phyloP scores from a whole-genome alignment of 768 basidiomycete species.

The Hygrocybe coccinea region DNA sequence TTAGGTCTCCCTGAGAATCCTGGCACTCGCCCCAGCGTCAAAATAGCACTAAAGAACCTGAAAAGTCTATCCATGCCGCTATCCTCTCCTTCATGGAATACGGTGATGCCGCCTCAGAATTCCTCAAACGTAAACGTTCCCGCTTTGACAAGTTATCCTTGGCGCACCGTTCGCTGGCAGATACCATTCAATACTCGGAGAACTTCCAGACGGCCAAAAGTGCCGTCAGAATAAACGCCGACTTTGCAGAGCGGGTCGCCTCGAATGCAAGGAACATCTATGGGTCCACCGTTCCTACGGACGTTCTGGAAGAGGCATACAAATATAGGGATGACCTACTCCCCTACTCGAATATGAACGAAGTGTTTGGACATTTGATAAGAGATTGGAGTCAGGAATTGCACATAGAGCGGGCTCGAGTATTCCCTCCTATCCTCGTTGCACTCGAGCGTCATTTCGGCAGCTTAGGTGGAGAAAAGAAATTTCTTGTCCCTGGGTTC shows the following conservation, averaged over 20 bases:
- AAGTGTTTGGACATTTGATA: neutral
- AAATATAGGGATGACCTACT: neutral
- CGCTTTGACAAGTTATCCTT: neutral
- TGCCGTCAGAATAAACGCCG: neutral
- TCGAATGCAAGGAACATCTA: neutral
- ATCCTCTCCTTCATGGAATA: neutral
- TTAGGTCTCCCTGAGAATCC: too few relatives aligned
- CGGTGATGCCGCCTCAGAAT: neutral
- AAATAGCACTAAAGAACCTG: neutral
- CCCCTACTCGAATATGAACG: neutral
- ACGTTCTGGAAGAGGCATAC: neutral
- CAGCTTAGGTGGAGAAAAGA: neutral
- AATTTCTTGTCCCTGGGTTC: neutral
- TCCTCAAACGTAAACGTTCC: neutral
- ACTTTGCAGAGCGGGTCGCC: neutral
- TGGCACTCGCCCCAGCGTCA: neutral
- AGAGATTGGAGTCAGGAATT: conserved; percentile 4
- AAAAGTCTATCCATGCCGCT: neutral
- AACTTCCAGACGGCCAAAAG: neutral
- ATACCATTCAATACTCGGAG: neutral
- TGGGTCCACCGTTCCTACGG: too few relatives aligned
- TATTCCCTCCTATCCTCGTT: conserved; percentile 1
- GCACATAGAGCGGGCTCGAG: neutral
- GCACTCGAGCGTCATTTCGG: neutral
- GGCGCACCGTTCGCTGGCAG: neutral